phyloP scores from a whole-genome alignment of 306 rosid species.

The Inga oerstediana region DNA sequence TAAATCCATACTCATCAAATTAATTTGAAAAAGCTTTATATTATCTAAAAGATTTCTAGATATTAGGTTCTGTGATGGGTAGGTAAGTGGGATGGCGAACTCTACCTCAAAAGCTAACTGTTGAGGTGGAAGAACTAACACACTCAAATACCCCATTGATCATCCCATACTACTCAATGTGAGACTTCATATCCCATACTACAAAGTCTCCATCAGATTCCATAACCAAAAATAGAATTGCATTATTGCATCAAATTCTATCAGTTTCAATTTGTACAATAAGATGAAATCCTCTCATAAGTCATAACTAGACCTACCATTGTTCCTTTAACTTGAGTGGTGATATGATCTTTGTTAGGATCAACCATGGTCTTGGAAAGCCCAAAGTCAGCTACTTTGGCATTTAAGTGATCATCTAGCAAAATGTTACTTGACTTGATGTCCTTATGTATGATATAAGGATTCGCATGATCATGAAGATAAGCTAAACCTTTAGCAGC shows the following conservation, averaged over 20 bases:
- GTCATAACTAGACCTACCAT: constrained; percentile 46
- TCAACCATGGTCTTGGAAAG: too few species aligned
- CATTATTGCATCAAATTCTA: not conserved
- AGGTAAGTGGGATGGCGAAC: too few species aligned
- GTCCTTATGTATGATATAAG: constrained; percentile 65
- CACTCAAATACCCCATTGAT: too few species aligned
- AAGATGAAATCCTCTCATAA: not conserved
- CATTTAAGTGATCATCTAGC: too few species aligned
- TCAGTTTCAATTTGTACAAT: not conserved
- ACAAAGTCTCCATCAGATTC: not conserved
- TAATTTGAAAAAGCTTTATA: not conserved
- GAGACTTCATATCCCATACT: too few species aligned
- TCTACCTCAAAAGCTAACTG: too few species aligned
- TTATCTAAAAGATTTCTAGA: not conserved
- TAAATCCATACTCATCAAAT: not conserved
- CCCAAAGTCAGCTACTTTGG: too few species aligned
- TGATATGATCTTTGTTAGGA: constrained; percentile 22
- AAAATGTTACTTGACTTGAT: too few species aligned
- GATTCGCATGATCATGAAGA: constrained; percentile 67
- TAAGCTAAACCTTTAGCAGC: constrained; percentile 70
- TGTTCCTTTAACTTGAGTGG: constrained; percentile 72
- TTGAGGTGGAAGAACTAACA: too few species aligned
- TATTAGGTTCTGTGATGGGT: too few species aligned
- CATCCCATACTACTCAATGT: too few species aligned
- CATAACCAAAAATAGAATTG: not conserved